phyloP scores from a whole-genome alignment of 129 eudicot species.

The Helichrysum umbraculigerum region DNA sequence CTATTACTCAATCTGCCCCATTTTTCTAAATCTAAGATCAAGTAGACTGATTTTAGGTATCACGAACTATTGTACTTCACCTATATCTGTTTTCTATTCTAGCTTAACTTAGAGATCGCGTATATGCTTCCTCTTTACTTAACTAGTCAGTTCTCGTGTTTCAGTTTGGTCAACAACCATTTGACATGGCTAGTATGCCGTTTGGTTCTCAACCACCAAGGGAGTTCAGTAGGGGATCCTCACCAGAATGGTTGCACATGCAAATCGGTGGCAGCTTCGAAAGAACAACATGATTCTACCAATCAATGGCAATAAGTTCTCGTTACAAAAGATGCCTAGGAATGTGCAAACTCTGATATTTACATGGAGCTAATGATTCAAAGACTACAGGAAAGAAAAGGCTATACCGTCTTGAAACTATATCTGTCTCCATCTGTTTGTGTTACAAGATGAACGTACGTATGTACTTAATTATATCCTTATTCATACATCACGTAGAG shows the following conservation, averaged over 20 bases:
- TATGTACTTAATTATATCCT: conserved; percentile 18
- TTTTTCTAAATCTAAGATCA: neutral
- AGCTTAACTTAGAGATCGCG: too few relatives aligned
- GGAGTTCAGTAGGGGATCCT: conserved; percentile 75
- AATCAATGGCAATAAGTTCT: conserved; percentile 20
- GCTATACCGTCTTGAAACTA: conserved; percentile 21
- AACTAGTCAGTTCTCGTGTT: conserved; percentile 24
- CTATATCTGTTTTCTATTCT: neutral
- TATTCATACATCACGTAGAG: conserved; percentile 38
- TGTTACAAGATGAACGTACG: conserved; percentile 28
- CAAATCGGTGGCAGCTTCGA: conserved; percentile 90
- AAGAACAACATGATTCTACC: conserved; percentile 46
- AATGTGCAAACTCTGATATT: conserved; percentile 18
- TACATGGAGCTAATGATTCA: conserved; percentile 26
- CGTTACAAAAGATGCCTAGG: conserved; percentile 14
- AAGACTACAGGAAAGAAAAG: conserved; percentile 12
- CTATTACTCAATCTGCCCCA: too few relatives aligned
- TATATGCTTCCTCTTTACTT: neutral
- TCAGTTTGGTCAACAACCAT: conserved; percentile 85
- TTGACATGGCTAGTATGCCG: conserved; percentile 57
- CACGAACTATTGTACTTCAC: neutral
- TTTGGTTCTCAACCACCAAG: conserved; percentile 80
- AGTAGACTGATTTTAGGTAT: neutral
- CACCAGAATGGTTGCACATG: conserved; percentile 99
- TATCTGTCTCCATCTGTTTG: conserved; percentile 34